Conservation (phyloP, 495 filamentous ascomycete genomes). For the Talaromyces borbonicus region DNA sequence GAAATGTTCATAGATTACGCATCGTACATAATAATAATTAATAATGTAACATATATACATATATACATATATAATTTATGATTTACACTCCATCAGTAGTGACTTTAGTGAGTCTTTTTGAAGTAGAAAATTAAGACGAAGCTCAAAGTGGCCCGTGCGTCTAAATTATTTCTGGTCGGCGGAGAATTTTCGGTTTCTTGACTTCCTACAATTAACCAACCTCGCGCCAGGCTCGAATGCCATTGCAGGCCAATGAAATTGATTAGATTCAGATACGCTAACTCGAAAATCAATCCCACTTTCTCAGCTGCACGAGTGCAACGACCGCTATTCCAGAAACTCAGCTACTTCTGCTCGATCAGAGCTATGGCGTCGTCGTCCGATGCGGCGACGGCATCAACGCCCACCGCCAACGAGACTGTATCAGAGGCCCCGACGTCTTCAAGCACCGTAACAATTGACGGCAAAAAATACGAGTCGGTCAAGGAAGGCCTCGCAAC, state of each 20-base stretch:
- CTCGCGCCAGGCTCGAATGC: neutral
- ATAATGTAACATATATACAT: slow-evolving; percentile 1
- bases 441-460: slow-evolving; percentile 17
- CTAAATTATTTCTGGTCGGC: slow-evolving; percentile 4
- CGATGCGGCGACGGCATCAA: neutral
- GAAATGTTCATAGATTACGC: neutral
- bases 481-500: slow-evolving; percentile 61
- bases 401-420: too few relatives aligned
- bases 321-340: neutral
- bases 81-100: slow-evolving; percentile 1
- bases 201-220: neutral
- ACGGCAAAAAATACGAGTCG: slow-evolving; percentile 48
- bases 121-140: neutral
- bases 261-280: neutral
- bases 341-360: neutral
- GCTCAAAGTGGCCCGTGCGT: slow-evolving; percentile 5
- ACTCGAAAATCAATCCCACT: neutral
- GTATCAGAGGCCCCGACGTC: too few relatives aligned
- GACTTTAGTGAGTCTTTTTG: neutral
- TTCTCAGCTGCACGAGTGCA: neutral
- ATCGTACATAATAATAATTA: neutral
- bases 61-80: neutral
- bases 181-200: neutral
- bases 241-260: neutral
- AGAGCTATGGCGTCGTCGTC: neutral